Base-by-base conservation (phyloP, 108 stramenopile genomes). In the Mayamaea pseudoterrestris region DNA sequence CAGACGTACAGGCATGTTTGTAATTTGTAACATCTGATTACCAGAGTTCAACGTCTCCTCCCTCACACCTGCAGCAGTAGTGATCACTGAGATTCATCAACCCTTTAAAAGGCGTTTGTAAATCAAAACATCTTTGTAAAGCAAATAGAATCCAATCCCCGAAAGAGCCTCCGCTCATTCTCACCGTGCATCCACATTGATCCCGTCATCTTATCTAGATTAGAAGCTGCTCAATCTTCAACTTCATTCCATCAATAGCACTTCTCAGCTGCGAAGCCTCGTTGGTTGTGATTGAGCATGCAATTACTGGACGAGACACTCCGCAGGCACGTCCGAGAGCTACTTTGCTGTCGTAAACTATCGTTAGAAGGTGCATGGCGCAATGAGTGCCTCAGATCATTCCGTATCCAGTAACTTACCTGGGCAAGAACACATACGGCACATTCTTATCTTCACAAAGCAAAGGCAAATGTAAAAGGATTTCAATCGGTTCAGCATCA, bases 401-500 rank as follows among this genome's bases (percentile, higher is more conserved):
- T 6, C 3, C 37, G 32, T 12, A 34, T 18, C 4, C 8, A 39
- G 18, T 8, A 20, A 35, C 76, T 59, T 50, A 86, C 84, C 84
- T 92, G 7, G 96, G 93, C 23, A 99, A 95, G 62, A 99, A 99
- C 11, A 99, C 97, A 67, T 99, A 99, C 11, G 99, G 97, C 21
- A 98, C 96, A 60, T 98, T 98, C 85, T 99, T 99, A 66, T 99
- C 99, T 71, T 99, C 99, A 57, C 97, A 98, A 44, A 99, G 62
- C 29, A 99, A 69, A 5, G 99, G 99, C 16, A 99, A 61, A 67
- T 99, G 99, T 25, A 98, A 76, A 35, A 99, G 73, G 59, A 99
- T 98, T 59, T 98, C 99, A 52, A 99, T 87, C 7, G 99, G 99
- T 63, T 98, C 96, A 25, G 99, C 94, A 67, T 99, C 99, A n/a